Base-by-base conservation (phyloP, 306 rosid genomes). In the Pueraria montana region DNA sequence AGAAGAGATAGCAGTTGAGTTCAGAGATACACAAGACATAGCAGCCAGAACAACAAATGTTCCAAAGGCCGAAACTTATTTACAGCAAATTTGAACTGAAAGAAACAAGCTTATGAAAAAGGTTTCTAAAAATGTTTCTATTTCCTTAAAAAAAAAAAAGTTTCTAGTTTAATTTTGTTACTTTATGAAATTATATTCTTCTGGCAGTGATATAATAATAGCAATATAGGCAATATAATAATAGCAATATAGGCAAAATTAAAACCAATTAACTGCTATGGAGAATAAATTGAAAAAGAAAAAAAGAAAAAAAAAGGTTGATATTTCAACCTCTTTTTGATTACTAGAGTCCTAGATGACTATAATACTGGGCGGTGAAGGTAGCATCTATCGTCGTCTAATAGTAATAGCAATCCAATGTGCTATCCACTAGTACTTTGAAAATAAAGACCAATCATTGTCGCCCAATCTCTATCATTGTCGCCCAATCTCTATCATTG, bases 1-100 rank as follows among this genome's bases (percentile, higher is more conserved):
- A 17, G 46, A 80, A 77, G 40, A 27, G 27, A 30, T 23, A 66
- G 45, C 80, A 27, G 43, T 52, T 21, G 59, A 50, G 46, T 16
- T 17, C 21, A 34, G 26, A 17, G 45, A 34, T 7, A 62, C 59
- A 53, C 36, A 82, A 74, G 82, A 43, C 43, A 32, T 30, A 36
- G 50, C 24, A 27, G 76, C 3, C 45, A 49, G 26, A 68, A 12
- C 61, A 74, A 24, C 61, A 74, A 24, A 7, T 42, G 48, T 21
- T 50, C 36, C 16, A 52, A 40, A 56, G 1, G 67, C 50, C 6
- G 11, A 74, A 79, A 21, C 72, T 64, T 16, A 9, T 5, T 43
- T 45, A 61, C 85, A 62, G 76, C 36, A 68, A 84, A 80, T 74
- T 34, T 43, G 12, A 42, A 66, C 71, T 61, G 55, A 50, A 85